A percentile compares a stretch with the other conserved stretches of the same genome.
Conservation (phyloP, 306 rosid species). For the Quercus suber region DNA sequence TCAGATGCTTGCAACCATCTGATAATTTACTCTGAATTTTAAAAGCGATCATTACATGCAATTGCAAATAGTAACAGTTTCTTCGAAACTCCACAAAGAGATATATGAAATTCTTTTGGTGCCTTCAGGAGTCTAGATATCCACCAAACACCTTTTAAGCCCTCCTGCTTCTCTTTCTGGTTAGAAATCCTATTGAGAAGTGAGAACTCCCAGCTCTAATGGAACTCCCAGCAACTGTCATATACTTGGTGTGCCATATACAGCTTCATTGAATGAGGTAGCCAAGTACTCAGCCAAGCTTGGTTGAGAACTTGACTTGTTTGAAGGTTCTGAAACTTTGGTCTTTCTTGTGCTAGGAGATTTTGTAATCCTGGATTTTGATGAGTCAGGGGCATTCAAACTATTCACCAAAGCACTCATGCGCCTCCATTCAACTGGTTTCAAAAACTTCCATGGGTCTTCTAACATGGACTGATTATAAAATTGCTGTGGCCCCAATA, state of each 20-base stretch:
- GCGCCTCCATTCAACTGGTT: constrained; percentile 50
- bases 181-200: background rate
- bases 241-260: constrained; percentile 27
- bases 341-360: constrained; percentile 31
- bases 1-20: background rate
- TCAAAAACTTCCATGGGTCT: constrained; percentile 79
- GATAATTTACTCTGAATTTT: background rate
- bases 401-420: background rate
- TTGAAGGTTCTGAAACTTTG: constrained; percentile 34
- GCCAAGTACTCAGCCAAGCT: constrained; percentile 90
- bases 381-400: constrained; percentile 17
- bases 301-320: constrained; percentile 51
- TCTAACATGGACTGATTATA: constrained; percentile 74
- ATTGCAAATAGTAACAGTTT: background rate
- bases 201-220: background rate
- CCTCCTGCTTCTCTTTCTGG: background rate
- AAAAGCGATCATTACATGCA: background rate
- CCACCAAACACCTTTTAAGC: background rate
- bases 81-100: background rate
- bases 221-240: constrained; percentile 26
- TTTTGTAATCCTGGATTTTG: constrained; percentile 31
- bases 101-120: background rate
- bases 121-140: constrained; percentile 5
- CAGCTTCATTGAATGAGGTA: constrained; percentile 64
- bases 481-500: constrained; percentile 30